Evolutionary conservation across 1,139 yeast genomes (phyloP).

Genomic region (Blastobotrys raffinosifermentans): DNA sequence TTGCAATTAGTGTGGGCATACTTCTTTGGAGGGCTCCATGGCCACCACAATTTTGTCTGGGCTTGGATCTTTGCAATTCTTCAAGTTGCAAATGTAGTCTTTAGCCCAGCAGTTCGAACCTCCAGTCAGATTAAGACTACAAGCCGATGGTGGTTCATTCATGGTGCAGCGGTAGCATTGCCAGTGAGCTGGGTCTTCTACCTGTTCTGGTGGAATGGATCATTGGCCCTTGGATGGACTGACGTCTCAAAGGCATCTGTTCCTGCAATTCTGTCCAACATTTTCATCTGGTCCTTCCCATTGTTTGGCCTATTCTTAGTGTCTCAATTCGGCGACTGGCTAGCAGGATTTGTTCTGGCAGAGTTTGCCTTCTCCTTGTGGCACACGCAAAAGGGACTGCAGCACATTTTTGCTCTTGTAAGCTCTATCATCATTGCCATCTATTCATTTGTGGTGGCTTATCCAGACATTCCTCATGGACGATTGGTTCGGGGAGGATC

Average conservation of each 20-base stretch:
- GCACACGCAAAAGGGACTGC: conserved; percentile 6
- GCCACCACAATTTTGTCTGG: conserved; percentile 6
- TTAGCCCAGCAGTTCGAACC: conserved; percentile 1
- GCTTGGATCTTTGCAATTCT: conserved; percentile 6
- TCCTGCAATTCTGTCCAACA: conserved; percentile 65
- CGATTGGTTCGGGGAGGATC: conserved; percentile 4
- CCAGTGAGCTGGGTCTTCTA: conserved; percentile 72
- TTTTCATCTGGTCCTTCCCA: conserved; percentile 73
- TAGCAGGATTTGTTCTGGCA: conserved; percentile 54
- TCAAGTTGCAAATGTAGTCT: conserved; percentile 4
- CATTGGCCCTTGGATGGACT: conserved; percentile 56
- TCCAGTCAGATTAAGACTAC: conserved; percentile 41
- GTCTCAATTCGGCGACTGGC: conserved; percentile 63
- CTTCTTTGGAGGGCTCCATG: conserved; percentile 4
- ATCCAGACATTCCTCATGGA: conserved; percentile 11
- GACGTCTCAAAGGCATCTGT: conserved; percentile 40
- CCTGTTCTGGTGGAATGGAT: conserved; percentile 79
- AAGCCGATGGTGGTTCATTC: conserved; percentile 50
- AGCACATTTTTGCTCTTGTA: conserved; percentile 11
- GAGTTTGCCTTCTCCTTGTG: conserved; percentile 16
- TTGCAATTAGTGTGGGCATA: conserved; percentile 10
- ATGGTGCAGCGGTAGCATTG: conserved; percentile 58
- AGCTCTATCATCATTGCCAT: conserved; percentile 8
- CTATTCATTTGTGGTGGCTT: conserved; percentile 11
- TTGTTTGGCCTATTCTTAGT: conserved; percentile 56